phyloP scores from a whole-genome alignment of 2,329 filamentous ascomycete genomes.

The Aspergillus sp. region DNA sequence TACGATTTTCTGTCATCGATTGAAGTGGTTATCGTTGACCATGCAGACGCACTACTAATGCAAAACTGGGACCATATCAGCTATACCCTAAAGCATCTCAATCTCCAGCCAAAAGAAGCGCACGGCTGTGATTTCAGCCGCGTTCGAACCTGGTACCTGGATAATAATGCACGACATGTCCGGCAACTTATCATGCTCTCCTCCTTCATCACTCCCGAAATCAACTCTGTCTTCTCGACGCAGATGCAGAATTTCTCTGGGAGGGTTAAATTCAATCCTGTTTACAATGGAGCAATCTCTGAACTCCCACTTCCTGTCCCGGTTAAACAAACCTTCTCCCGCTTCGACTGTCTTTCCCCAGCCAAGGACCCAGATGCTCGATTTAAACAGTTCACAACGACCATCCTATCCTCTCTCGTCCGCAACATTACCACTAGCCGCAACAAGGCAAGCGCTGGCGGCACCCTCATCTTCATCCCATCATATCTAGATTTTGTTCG shows the following conservation, averaged over 20 bases:
- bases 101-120: slow-evolving; percentile 81
- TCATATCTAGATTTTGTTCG: slow-evolving; percentile 95
- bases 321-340: slow-evolving; percentile 83
- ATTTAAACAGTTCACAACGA: slow-evolving; percentile 86
- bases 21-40: slow-evolving; percentile 85
- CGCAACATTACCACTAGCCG: slow-evolving; percentile 52
- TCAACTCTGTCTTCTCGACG: slow-evolving; percentile 74
- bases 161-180: slow-evolving; percentile 74
- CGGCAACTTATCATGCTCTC: slow-evolving; percentile 83
- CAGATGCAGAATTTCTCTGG: slow-evolving; percentile 80
- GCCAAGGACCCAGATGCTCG: slow-evolving; percentile 78
- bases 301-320: slow-evolving; percentile 63
- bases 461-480: slow-evolving; percentile 85
- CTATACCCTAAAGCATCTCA: slow-evolving; percentile 87
- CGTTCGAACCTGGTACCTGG: slow-evolving; percentile 89
- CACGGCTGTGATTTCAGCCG: slow-evolving; percentile 94
- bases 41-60: slow-evolving; percentile 91
- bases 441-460: slow-evolving; percentile 56
- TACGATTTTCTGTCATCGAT: slow-evolving; percentile 92
- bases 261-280: slow-evolving; percentile 69
- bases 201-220: slow-evolving; percentile 83
- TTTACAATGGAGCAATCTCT: slow-evolving; percentile 71
- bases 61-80: slow-evolving; percentile 98
- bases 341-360: slow-evolving; percentile 72
- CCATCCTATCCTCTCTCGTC: slow-evolving; percentile 72